phyloP scores from a whole-genome alignment of 805 yeast genomes.

The Hyphopichia homilentoma region DNA sequence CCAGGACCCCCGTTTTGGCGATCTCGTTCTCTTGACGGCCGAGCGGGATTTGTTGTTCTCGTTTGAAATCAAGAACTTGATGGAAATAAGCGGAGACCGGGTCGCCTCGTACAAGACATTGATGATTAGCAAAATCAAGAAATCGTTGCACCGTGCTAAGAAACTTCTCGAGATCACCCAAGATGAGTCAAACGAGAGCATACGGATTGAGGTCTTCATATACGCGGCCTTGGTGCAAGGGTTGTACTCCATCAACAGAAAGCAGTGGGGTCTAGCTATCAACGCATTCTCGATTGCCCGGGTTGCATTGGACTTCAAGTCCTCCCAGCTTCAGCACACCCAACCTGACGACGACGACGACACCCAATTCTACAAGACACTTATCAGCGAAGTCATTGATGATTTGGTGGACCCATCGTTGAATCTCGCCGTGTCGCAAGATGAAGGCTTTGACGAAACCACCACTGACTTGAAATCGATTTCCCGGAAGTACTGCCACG shows the following conservation, averaged over 20 bases:
- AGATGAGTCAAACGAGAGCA: slow-evolving; percentile 32
- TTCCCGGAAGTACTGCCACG: slow-evolving; percentile 41
- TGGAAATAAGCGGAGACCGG: slow-evolving; percentile 50
- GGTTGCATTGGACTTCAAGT: slow-evolving; percentile 54
- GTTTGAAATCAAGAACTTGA: slow-evolving; percentile 53
- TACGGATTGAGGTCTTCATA: slow-evolving; percentile 27
- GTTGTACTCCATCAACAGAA: slow-evolving; percentile 45
- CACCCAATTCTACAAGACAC: slow-evolving; percentile 24
- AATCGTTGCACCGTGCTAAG: slow-evolving; percentile 45
- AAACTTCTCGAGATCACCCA: slow-evolving; percentile 40
- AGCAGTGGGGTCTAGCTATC: slow-evolving; percentile 54
- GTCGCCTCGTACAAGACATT: slow-evolving; percentile 42
- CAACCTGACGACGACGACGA: slow-evolving; percentile 21
- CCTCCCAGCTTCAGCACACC: slow-evolving; percentile 3
- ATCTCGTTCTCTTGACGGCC: slow-evolving; percentile 58
- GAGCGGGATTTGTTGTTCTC: slow-evolving; percentile 77
- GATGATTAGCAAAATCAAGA: slow-evolving; percentile 63
- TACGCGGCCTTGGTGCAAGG: slow-evolving; percentile 52
- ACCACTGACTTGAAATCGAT: slow-evolving; percentile 48
- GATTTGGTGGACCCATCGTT: slow-evolving; percentile 65
- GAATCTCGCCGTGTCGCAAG: slow-evolving; percentile 48
- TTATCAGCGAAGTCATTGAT: slow-evolving; percentile 55
- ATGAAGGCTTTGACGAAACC: slow-evolving; percentile 17
- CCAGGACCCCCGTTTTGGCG: slow-evolving; percentile 50
- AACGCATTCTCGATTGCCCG: slow-evolving; percentile 56